A percentile compares a stretch with the other conserved stretches of the same genome.
Conservation (phyloP, 768 basidiomycete species). For the Boletus sp. region DNA sequence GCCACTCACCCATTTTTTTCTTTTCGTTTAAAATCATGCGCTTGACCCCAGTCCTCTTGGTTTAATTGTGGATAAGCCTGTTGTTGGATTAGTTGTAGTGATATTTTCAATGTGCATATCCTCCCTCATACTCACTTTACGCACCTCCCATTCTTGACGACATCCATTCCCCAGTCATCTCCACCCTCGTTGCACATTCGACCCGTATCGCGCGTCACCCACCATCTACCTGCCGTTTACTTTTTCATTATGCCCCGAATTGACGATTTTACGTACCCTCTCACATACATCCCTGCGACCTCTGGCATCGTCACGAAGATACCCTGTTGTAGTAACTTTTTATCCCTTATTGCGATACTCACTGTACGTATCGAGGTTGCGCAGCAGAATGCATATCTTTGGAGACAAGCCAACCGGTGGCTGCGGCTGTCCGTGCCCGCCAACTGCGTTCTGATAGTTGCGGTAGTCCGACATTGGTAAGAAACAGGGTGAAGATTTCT, state of each 20-base stretch:
- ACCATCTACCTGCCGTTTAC: neutral
- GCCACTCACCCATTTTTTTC: conserved; percentile 20
- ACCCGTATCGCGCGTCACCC: conserved; percentile 25
- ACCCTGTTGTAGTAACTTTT: conserved; percentile 35
- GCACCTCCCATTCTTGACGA: conserved; percentile 13
- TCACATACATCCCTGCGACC: conserved; percentile 6
- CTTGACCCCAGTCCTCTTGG: conserved; percentile 22
- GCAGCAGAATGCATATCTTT: conserved; percentile 38
- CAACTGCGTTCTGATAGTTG: too few species aligned
- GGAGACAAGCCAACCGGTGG: conserved; percentile 16
- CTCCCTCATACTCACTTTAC: conserved; percentile 24
- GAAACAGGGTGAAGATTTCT: too few species aligned
- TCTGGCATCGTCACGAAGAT: conserved; percentile 33
- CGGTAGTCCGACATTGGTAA: too few species aligned
- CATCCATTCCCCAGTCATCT: neutral
- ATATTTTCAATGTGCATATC: conserved; percentile 32
- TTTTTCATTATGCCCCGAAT: conserved; percentile 23
- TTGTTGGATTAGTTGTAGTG: conserved; percentile 39
- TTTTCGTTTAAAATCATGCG: conserved; percentile 17
- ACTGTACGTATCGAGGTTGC: conserved; percentile 31
- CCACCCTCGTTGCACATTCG: conserved; percentile 1
- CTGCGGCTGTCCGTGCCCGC: too few species aligned
- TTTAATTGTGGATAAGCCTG: conserved; percentile 34
- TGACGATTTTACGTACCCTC: conserved; percentile 35
- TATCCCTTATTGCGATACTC: conserved; percentile 26